These are phyloP conservation scores for Gnaphalium uliginosum DNA, from an alignment of 129 eudicot genomes.

Conservation along the genomic window DNA sequence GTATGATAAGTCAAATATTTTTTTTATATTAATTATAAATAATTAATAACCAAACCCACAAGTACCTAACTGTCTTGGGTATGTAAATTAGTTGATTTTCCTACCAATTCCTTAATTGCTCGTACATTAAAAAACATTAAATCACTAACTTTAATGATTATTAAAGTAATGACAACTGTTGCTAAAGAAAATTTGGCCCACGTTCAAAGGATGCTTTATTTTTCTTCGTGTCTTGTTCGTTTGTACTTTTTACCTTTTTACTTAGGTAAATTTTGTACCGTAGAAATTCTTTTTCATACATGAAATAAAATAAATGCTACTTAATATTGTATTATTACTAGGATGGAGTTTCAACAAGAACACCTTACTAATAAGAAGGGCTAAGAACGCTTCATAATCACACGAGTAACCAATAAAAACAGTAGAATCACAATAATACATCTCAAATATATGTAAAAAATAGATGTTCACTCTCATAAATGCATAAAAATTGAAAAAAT, in stretches of 20 bases:
- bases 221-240: conserved; percentile 1
- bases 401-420: too few relatives aligned
- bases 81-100: conserved; percentile 34
- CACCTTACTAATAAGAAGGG: too few relatives aligned
- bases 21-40: conserved; percentile 7
- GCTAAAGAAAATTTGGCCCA: conserved; percentile 20
- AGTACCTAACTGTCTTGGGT: conserved; percentile 29
- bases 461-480: too few relatives aligned
- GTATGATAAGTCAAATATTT: neutral
- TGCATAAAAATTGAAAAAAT: too few relatives aligned
- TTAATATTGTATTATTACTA: too few relatives aligned
- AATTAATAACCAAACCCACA: conserved; percentile 35
- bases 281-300: too few relatives aligned
- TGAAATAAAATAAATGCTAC: too few relatives aligned
- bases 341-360: too few relatives aligned
- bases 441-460: too few relatives aligned
- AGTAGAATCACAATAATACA: too few relatives aligned
- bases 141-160: conserved; percentile 22
- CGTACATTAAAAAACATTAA: conserved; percentile 19
- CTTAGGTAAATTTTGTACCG: neutral
- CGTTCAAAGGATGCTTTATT: conserved; percentile 23
- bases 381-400: too few relatives aligned
- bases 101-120: conserved; percentile 34
- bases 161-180: conserved; percentile 38
- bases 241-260: neutral